Evolutionary conservation across 345 rosid species (phyloP), one percentile per base, ranked within the genome.

Genomic region (Gynandropsis gynandra): DNA sequence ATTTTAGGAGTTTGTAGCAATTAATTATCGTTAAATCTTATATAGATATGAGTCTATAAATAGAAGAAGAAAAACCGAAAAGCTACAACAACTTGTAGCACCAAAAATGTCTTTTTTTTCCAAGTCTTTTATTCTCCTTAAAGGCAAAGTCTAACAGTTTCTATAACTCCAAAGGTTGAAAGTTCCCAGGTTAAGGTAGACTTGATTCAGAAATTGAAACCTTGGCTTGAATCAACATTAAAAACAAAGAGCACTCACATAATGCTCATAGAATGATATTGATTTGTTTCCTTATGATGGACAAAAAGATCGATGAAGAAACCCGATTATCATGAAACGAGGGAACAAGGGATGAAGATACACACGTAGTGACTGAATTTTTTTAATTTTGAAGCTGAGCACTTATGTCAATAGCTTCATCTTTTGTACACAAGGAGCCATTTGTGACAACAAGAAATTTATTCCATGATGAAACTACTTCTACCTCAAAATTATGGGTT

Each of bases 171-270:
- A 47, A 85, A 77, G 58, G 61, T 65, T 43, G 80, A 67, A 62
- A 79, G 93, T 32, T 85, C 97, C n/a, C 79, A 59, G 50, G 62
- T 63, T 38, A 76, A 76, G 49, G 63, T 82, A 45, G 84, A 85
- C 50, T 87, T 85, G 98, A 97, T 76, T 65, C 80, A 79, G 15
- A 87, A 85, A 72, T 58, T 92, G 69, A 76, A 58, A 63, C 78
- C 80, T 50, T 87, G 97, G 97, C 84, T 82, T 19, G 85, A 85
- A 74, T 80, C 95, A 46, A 92, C 77, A 78, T 93, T 95, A 61
- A 92, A 87, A 73, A 75, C 74, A 19, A 85, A 76, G 72, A 82
- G 83, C n/a, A n/a, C n/a, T n/a, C n/a, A n/a, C n/a, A n/a, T n/a
- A n/a, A n/a, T 39, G 35, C 64, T 4, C 74, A 62, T 34, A 77